Percentiles rank a stretch among this genome's conserved stretches.
Conservation (phyloP, 2,329 filamentous ascomycete genomes). For the Didymella lethalis region DNA sequence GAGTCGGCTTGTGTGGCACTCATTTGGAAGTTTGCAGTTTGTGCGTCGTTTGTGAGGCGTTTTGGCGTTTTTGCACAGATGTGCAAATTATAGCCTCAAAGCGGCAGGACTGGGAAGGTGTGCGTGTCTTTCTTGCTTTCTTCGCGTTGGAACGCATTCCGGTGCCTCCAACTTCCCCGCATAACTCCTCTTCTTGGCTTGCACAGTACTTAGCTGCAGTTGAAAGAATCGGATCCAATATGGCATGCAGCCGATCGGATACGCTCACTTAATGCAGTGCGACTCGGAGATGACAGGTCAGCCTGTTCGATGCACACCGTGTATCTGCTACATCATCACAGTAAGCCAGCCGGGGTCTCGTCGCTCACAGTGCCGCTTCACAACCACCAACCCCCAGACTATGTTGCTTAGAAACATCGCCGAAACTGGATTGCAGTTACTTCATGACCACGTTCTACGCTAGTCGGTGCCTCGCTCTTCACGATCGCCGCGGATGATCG, state of each 20-base stretch:
- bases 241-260: not conserved
- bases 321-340: not conserved
- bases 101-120: not conserved
- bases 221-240: not conserved
- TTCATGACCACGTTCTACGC: not conserved
- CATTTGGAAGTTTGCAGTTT: not conserved
- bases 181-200: constrained; percentile 1
- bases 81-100: constrained; percentile 2
- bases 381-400: not conserved
- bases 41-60: constrained; percentile 9
- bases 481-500: not conserved
- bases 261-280: not conserved
- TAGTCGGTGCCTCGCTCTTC: constrained; percentile 8
- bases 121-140: not conserved
- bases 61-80: constrained; percentile 3
- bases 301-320: not conserved
- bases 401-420: not conserved
- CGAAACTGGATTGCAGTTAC: not conserved
- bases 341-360: not conserved
- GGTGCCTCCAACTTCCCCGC: not conserved
- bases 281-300: not conserved
- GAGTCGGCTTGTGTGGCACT: not conserved
- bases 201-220: constrained; percentile 3
- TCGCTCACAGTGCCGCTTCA: not conserved
- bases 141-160: not conserved